Conservation (phyloP, 1,139 yeast genomes). For the Candida pseudoviswanathii region DNA sequence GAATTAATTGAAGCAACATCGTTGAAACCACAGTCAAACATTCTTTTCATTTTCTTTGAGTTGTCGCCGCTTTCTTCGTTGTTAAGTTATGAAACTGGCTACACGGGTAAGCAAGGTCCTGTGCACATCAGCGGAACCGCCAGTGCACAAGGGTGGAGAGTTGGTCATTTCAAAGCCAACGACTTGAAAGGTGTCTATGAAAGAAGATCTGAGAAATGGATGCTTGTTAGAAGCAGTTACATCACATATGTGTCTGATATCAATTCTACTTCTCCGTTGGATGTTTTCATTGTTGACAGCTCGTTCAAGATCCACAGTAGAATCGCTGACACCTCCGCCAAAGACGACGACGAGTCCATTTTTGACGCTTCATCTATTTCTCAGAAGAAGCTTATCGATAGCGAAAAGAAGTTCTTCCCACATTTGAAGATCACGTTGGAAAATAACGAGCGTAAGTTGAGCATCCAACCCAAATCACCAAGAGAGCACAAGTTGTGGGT, state of each 20-base stretch:
- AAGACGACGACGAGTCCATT: constrained; percentile 51
- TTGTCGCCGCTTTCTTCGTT: constrained; percentile 85
- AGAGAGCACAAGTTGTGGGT: constrained; percentile 78
- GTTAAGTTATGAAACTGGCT: constrained; percentile 79
- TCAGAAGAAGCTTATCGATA: constrained; percentile 29
- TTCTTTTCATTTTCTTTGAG: constrained; percentile 83
- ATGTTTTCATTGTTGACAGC: constrained; percentile 83
- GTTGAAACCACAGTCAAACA: constrained; percentile 78
- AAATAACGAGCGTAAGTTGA: constrained; percentile 77
- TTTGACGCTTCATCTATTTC: constrained; percentile 43
- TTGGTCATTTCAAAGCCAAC: constrained; percentile 79
- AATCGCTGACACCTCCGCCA: constrained; percentile 21
- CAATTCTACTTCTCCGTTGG: constrained; percentile 83
- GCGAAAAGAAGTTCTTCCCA: constrained; percentile 34
- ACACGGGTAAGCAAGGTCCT: constrained; percentile 87
- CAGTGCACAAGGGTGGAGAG: constrained; percentile 92
- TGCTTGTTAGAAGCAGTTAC: constrained; percentile 80
- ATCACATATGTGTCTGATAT: constrained; percentile 85
- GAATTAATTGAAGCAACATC: constrained; percentile 60
- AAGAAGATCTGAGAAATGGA: constrained; percentile 92
- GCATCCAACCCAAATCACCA: constrained; percentile 72
- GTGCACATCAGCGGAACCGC: constrained; percentile 81
- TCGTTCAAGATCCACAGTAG: constrained; percentile 52
- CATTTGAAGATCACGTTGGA: constrained; percentile 66
- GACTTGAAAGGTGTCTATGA: constrained; percentile 85